A percentile compares a stretch with the other conserved stretches of the same genome.
Evolutionary conservation across 805 yeast genomes (phyloP).

Genomic region (Teunomyces aglyptinius): DNA sequence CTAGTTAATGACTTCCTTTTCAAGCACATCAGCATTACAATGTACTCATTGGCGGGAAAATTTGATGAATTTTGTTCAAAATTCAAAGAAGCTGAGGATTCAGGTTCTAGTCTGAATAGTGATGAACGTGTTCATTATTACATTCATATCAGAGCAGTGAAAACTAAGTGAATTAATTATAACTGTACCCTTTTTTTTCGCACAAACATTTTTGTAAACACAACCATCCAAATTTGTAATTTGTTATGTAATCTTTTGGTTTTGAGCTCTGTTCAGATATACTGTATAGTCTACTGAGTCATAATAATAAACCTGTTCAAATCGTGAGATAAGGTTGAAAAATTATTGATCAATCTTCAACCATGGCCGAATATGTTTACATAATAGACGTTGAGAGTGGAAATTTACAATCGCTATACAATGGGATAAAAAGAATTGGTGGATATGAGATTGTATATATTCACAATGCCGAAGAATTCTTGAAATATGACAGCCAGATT

Average conservation of each 20-base stretch:
- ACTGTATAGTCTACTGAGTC: conserved; percentile 3
- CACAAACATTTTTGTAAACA: background rate
- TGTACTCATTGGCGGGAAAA: conserved; percentile 35
- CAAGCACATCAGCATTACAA: conserved; percentile 25
- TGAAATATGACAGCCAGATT: conserved; percentile 40
- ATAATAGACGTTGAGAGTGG: conserved; percentile 95
- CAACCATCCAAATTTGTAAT: no score
- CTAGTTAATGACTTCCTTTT: conserved; percentile 32
- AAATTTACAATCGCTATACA: conserved; percentile 81
- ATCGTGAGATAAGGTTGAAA: background rate
- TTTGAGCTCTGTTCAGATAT: background rate
- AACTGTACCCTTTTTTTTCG: no score
- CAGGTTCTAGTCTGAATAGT: conserved; percentile 9
- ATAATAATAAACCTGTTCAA: conserved; percentile 1
- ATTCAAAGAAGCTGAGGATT: conserved; percentile 14
- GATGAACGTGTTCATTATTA: conserved; percentile 17
- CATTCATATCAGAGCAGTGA: conserved; percentile 22
- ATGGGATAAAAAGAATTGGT: conserved; percentile 81
- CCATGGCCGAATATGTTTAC: conserved; percentile 41
- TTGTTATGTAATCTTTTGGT: background rate
- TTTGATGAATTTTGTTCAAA: conserved; percentile 25
- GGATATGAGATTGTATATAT: conserved; percentile 59
- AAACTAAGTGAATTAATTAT: background rate
- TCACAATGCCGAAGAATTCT: conserved; percentile 55
- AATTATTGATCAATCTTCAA: background rate